These are phyloP conservation scores for Penicillium sp. DNA, from an alignment of 2,329 filamentous ascomycete species.

Conservation along the genomic window DNA sequence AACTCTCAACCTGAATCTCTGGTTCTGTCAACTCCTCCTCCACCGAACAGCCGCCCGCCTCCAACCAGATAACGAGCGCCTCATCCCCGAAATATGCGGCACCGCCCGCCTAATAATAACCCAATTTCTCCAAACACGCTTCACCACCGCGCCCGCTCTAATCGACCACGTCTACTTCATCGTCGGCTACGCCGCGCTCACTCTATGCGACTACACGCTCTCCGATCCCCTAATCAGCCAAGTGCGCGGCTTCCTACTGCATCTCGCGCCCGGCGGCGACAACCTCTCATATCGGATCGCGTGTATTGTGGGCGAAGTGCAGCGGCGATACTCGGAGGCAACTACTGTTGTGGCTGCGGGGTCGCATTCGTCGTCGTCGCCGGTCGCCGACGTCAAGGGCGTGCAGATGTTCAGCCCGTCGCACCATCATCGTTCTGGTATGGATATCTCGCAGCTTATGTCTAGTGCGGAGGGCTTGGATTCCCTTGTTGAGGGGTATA, in stretches of 20 bases:
- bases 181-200: constrained; percentile 36
- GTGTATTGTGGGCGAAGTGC: constrained; percentile 32
- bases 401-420: constrained; percentile 10
- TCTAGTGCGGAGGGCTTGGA: constrained; percentile 20
- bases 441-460: constrained; percentile 27
- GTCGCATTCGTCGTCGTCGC: constrained; percentile 19
- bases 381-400: constrained; percentile 13
- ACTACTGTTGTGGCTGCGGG: constrained; percentile 7
- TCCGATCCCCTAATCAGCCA: constrained; percentile 35
- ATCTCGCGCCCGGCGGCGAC: constrained; percentile 33
- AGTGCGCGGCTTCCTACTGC: constrained; percentile 33
- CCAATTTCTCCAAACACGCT: constrained; percentile 30
- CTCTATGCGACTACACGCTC: constrained; percentile 35
- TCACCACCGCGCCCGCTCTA: constrained; percentile 31
- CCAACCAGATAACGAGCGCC: constrained; percentile 27
- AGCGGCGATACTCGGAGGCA: constrained; percentile 28
- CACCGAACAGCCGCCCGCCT: constrained; percentile 31
- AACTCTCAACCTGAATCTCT: constrained; percentile 34
- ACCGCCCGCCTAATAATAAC: constrained; percentile 32
- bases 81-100: constrained; percentile 29
- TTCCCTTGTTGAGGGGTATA: constrained; percentile 25
- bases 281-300: constrained; percentile 36
- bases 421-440: constrained; percentile 10
- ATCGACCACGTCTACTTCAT: constrained; percentile 36
- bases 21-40: constrained; percentile 38